A percentile compares a stretch with the other conserved stretches of the same genome.
Evolutionary conservation across 177 flowering plant species (phyloP).

Genomic region (Vitis hybrid): DNA sequence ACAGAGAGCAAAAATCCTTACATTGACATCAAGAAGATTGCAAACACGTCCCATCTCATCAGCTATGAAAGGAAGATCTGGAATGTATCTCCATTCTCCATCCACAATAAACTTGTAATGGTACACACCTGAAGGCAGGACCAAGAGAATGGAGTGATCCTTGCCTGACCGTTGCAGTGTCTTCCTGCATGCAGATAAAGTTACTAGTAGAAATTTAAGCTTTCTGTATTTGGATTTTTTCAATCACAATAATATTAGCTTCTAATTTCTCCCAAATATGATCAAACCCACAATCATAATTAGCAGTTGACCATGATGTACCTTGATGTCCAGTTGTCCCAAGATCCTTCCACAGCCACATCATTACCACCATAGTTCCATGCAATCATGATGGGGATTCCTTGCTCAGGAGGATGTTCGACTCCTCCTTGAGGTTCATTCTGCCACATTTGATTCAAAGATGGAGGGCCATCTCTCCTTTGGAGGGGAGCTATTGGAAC

Average conservation of each 20-base stretch:
- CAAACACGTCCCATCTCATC: conserved; percentile 63
- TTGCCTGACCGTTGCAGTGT: conserved; percentile 74
- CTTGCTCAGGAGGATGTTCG: conserved; percentile 50
- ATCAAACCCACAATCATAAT: no score
- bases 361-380: conserved; percentile 82
- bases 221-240: no score
- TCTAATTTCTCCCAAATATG: neutral
- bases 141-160: conserved; percentile 74
- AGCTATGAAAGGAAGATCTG: conserved; percentile 68
- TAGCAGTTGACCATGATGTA: conserved; percentile 4
- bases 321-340: conserved; percentile 94
- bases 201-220: no score
- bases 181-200: conserved; percentile 50
- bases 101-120: conserved; percentile 86
- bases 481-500: conserved; percentile 68
- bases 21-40: conserved; percentile 87
- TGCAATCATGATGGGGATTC: conserved; percentile 77
- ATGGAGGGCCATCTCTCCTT: conserved; percentile 46
- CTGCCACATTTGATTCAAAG: conserved; percentile 40
- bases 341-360: conserved; percentile 88
- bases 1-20: conserved; percentile 31
- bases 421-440: conserved; percentile 39
- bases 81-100: conserved; percentile 77
- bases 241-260: no score
- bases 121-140: conserved; percentile 81